Evolutionary conservation across 768 basidiomycete genomes (phyloP), one percentile per base, ranked within the genome.

Genomic region (Pulveroboletus sp.): DNA sequence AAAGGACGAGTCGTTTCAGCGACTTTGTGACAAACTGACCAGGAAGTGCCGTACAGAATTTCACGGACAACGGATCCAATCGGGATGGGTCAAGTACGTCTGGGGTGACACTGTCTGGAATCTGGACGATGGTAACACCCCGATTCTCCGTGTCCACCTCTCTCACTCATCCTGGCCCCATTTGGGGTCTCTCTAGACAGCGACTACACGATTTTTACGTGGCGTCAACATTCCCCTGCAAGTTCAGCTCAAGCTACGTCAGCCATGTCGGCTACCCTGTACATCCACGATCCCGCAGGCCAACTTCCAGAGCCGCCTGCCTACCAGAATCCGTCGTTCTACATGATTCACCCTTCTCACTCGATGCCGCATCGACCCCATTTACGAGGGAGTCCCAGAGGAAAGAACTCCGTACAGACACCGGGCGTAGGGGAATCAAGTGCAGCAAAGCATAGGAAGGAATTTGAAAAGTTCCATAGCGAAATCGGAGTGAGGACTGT

Each of bases 401-500:
- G 68, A 8, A 79, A 71, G 52, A 60, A 43, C 18, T 70, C 69
- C 52, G 71, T 71, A 52, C 67, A 55, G 50, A 47, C 49, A 18
- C 57, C 54, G 24, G 63, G 58, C 31, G 46, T 48, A 45, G 26
- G 28, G 6, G 74, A 73, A 40, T 74, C 82, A 44, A 73, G 74
- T 3, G 73, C 78, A 1, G 85, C 82, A 4, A 76, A 77, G 52
- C 78, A 83, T 68, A 85, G 84, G 69, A 84, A 79, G 58, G 81
- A 85, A 39, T 94, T 93, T 57, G 79, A 89, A 60, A 81, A 79
- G 57, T 97, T 97, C 59, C 93, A 95, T 57, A 78, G 78, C 17
- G 88, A 89, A 70, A 93, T 93, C 59, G 96, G 96, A 0, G 94
- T 97, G 8, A 76, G 95, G 44, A 98, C 93, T 4, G 87, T 99